These are phyloP conservation scores for Aspergillus sergii DNA, from an alignment of 2,329 filamentous ascomycete genomes.

Conservation along the genomic window DNA sequence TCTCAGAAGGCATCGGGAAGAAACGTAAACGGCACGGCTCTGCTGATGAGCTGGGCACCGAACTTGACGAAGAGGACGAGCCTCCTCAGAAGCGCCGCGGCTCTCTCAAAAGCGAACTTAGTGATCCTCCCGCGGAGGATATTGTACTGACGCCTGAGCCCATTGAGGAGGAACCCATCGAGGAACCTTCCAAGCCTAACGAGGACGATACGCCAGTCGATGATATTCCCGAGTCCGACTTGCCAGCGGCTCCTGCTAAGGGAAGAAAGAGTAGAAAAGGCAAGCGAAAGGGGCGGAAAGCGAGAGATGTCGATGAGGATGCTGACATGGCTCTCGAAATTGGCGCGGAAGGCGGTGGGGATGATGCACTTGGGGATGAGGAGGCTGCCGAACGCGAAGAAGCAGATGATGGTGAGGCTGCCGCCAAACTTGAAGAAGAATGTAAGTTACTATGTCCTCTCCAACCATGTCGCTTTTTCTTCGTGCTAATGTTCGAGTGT, in stretches of 20 bases:
- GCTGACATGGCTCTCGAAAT: conserved; percentile 42
- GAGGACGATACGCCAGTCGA: conserved; percentile 36
- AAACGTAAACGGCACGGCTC: conserved; percentile 45
- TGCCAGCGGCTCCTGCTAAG: conserved; percentile 34
- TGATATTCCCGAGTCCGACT: conserved; percentile 35
- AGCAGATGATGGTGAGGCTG: conserved; percentile 46
- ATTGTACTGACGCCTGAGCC: conserved; percentile 38
- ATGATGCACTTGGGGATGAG: conserved; percentile 54
- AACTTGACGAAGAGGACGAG: conserved; percentile 43
- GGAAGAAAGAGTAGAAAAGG: conserved; percentile 49
- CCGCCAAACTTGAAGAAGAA: conserved; percentile 57
- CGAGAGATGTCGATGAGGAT: conserved; percentile 42
- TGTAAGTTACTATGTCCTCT: conserved; percentile 37
- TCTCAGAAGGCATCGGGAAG: conserved; percentile 38
- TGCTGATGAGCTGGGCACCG: conserved; percentile 38
- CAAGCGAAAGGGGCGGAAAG: conserved; percentile 49
- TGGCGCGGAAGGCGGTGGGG: conserved; percentile 47
- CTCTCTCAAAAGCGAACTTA: conserved; percentile 41
- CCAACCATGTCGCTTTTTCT: background rate
- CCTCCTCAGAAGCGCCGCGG: conserved; percentile 45
- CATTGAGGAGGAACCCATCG: conserved; percentile 36
- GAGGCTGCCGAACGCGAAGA: conserved; percentile 51
- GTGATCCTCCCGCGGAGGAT: conserved; percentile 38
- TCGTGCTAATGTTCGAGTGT: conserved; percentile 15
- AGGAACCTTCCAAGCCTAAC: conserved; percentile 32